These are phyloP conservation scores for Lepidium sativum DNA, from an alignment of 345 rosid species.

Conservation along the genomic window DNA sequence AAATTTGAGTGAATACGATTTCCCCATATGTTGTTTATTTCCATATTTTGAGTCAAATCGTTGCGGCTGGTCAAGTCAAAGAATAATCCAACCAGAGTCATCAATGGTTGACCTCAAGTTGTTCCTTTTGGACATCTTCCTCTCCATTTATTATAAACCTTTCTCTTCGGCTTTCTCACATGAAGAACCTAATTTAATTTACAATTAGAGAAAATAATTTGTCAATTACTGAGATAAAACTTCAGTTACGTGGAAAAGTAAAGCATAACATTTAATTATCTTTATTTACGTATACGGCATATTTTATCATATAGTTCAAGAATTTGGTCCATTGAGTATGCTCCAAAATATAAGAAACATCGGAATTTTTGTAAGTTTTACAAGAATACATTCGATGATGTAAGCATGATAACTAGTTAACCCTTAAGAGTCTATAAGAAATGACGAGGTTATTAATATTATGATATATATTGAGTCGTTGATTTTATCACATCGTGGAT, in stretches of 20 bases:
- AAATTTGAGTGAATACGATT: neutral
- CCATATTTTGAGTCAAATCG: constrained; percentile 20
- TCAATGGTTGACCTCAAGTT: constrained; percentile 18
- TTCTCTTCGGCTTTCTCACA: too few relatives aligned
- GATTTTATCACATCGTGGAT: neutral
- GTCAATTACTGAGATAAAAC: neutral
- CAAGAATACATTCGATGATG: neutral
- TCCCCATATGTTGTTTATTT: neutral
- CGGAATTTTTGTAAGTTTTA: neutral
- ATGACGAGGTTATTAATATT: neutral
- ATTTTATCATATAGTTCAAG: neutral
- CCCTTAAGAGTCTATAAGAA: neutral
- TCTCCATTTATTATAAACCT: neutral
- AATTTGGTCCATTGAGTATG: neutral
- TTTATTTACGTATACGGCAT: neutral
- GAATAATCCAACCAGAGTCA: constrained; percentile 16
- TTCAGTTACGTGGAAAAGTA: neutral
- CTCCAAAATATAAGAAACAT: neutral
- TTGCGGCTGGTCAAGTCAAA: constrained; percentile 26
- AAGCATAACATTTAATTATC: neutral
- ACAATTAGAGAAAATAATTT: neutral
- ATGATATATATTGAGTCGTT: neutral
- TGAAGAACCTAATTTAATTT: neutral
- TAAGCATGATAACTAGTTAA: neutral
- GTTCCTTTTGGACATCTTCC: constrained; percentile 26